Evolutionary conservation across 192 early-diverging fungal species (phyloP).

Genomic region (Radiomyces spectabilis): DNA sequence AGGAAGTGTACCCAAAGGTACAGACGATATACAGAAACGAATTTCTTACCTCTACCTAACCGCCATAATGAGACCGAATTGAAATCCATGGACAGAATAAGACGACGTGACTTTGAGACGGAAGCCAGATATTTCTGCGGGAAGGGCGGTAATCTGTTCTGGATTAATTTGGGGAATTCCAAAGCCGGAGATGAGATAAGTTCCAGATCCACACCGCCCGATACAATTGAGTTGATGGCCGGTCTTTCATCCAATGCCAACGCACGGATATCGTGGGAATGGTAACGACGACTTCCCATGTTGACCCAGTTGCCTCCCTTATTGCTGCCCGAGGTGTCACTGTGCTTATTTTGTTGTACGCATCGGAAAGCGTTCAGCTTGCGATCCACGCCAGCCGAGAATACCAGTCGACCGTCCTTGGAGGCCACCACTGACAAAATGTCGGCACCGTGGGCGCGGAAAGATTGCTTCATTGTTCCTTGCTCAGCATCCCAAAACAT

Average conservation of each 20-base stretch:
- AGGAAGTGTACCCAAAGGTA: too few relatives aligned
- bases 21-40: too few relatives aligned
- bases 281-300: conserved; percentile 81
- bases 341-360: conserved; percentile 28
- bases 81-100: conserved; percentile 54
- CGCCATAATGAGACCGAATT: conserved; percentile 76
- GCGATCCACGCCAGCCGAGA: conserved; percentile 86
- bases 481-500: conserved; percentile 77
- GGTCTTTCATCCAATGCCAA: conserved; percentile 69
- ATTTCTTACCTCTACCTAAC: conserved; percentile 64
- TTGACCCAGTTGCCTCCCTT: conserved; percentile 62
- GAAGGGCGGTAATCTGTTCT: conserved; percentile 55
- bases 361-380: conserved; percentile 67
- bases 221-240: conserved; percentile 62
- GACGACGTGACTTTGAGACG: conserved; percentile 54
- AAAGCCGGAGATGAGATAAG: conserved; percentile 51
- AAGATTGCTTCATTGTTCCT: conserved; percentile 60
- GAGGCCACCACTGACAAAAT: conserved; percentile 76
- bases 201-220: conserved; percentile 80
- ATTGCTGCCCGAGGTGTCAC: conserved; percentile 9
- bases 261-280: conserved; percentile 91
- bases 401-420: conserved; percentile 63
- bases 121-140: conserved; percentile 49
- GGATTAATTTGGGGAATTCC: conserved; percentile 54
- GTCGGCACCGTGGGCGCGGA: conserved; percentile 78